These are phyloP conservation scores for Leonotis leonurus DNA, from an alignment of 257 asterid genomes.

Conservation along the genomic window DNA sequence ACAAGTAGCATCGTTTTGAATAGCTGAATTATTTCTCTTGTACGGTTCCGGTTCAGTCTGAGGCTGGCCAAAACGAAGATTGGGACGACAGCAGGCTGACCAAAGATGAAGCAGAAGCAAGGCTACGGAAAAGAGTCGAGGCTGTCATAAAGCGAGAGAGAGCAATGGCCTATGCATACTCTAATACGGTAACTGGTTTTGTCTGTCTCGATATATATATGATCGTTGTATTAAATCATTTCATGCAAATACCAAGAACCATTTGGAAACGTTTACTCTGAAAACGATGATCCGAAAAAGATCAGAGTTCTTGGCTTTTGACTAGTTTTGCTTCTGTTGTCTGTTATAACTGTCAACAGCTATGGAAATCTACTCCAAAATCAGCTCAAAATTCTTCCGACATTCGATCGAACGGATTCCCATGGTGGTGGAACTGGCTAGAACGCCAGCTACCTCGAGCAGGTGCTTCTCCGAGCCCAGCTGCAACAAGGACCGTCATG, in stretches of 20 bases:
- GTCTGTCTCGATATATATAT: no score
- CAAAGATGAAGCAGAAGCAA: conserved; percentile 69
- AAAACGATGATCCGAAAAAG: no score
- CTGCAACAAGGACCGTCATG: conserved; percentile 24
- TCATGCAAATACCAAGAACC: no score
- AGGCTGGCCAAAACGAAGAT: conserved; percentile 48
- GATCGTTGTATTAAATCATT: neutral
- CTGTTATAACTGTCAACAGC: conserved; percentile 36
- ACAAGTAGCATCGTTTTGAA: neutral
- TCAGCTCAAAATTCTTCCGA: conserved; percentile 36
- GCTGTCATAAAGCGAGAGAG: conserved; percentile 88
- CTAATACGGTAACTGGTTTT: conserved; percentile 53
- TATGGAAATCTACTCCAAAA: conserved; percentile 56
- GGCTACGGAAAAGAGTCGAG: conserved; percentile 64
- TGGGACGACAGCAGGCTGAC: conserved; percentile 88
- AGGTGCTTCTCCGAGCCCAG: conserved; percentile 31
- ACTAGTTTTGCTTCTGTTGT: neutral
- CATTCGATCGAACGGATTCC: conserved; percentile 51
- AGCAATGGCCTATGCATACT: conserved; percentile 90
- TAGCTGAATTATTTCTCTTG: conserved; percentile 1
- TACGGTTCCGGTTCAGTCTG: conserved; percentile 36
- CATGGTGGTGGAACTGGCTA: conserved; percentile 99
- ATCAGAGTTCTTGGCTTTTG: neutral
- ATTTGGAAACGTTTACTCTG: no score
- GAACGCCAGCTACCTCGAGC: conserved; percentile 57